Conservation (phyloP, 306 rosid genomes). For the Cucumis sativus region DNA sequence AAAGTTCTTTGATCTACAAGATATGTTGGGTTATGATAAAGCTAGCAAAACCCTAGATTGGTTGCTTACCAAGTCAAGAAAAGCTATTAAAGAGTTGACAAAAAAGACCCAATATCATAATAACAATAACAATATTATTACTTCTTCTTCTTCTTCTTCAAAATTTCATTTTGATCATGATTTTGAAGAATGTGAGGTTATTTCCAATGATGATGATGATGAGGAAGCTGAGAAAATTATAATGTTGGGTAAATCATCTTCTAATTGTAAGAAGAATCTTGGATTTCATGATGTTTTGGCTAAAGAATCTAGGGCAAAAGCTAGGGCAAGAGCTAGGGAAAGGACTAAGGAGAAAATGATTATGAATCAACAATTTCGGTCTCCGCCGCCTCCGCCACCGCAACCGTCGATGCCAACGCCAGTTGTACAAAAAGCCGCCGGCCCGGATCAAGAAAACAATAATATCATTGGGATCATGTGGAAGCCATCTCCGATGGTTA, state of each 20-base stretch:
- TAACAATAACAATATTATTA: no score
- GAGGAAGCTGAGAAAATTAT: background rate
- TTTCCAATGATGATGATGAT: slow-evolving; percentile 6
- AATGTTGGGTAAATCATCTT: slow-evolving; percentile 3
- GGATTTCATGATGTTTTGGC: slow-evolving; percentile 12
- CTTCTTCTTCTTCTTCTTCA: no score
- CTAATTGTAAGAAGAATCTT: slow-evolving; percentile 3
- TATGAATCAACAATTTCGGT: background rate
- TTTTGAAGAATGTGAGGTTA: slow-evolving; percentile 26
- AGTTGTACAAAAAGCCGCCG: background rate
- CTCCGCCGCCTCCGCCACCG: background rate
- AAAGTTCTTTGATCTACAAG: slow-evolving; percentile 94
- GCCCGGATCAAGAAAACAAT: slow-evolving; percentile 3
- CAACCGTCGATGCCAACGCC: background rate
- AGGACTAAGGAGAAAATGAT: slow-evolving; percentile 48
- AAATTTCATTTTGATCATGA: background rate
- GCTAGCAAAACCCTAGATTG: slow-evolving; percentile 95
- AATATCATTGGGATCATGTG: slow-evolving; percentile 8
- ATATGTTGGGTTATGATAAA: slow-evolving; percentile 87
- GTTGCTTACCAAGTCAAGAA: slow-evolving; percentile 65
- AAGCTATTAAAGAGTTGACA: slow-evolving; percentile 46
- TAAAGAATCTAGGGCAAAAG: slow-evolving; percentile 61
- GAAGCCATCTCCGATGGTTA: slow-evolving; percentile 5
- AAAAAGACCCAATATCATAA: slow-evolving; percentile 6
- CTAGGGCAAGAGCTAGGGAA: slow-evolving; percentile 83